phyloP scores from a whole-genome alignment of 2,329 filamentous ascomycete species.

The Fusarium begoniae region DNA sequence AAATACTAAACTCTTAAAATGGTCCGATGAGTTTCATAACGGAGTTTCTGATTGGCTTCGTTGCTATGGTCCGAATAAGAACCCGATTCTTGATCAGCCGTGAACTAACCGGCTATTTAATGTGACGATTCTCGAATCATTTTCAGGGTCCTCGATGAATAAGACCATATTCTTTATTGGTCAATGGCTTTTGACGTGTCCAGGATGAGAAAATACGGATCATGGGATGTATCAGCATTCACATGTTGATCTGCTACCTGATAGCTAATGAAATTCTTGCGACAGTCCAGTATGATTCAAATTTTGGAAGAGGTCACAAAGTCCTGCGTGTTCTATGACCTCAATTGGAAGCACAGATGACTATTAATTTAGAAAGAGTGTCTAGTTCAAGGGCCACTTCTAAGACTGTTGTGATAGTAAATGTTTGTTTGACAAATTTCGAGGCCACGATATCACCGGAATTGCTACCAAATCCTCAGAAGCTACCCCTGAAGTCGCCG shows the following conservation, averaged over 20 bases:
- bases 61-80: constrained; percentile 41
- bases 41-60: constrained; percentile 23
- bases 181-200: constrained; percentile 21
- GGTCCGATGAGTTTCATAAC: constrained; percentile 35
- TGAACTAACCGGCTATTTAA: constrained; percentile 17
- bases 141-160: constrained; percentile 41
- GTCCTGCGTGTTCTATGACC: not conserved
- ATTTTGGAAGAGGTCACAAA: not conserved
- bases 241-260: constrained; percentile 13
- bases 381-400: not conserved
- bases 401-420: not conserved
- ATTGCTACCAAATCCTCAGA: not conserved
- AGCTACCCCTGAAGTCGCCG: constrained; percentile 2
- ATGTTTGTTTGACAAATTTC: not conserved
- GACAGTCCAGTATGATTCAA: not conserved
- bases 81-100: constrained; percentile 27
- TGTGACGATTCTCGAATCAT: constrained; percentile 38
- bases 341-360: not conserved
- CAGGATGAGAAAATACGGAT: not conserved
- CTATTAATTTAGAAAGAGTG: not conserved
- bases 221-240: constrained; percentile 3
- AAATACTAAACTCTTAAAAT: constrained; percentile 12
- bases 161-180: constrained; percentile 39
- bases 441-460: constrained; percentile 1
- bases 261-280: not conserved